phyloP scores from a whole-genome alignment of 202 grass and related monocot genomes.

The Panicum virgatum region DNA sequence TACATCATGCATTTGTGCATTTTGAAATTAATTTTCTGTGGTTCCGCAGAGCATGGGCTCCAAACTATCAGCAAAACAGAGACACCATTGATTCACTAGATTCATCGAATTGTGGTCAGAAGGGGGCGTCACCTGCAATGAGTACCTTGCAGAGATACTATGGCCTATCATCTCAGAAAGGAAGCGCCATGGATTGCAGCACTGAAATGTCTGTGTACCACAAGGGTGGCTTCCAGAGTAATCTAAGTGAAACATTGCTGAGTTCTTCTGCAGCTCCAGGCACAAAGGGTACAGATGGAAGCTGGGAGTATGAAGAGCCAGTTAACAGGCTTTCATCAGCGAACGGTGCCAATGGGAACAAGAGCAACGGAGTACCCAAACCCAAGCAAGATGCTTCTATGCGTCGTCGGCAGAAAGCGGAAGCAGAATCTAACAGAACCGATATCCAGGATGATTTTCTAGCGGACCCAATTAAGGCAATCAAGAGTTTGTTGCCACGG shows the following conservation, averaged over 20 bases:
- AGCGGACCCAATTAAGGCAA: slow-evolving; percentile 38
- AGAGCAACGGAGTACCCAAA: slow-evolving; percentile 21
- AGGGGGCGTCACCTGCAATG: slow-evolving; percentile 60
- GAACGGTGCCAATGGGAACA: background rate
- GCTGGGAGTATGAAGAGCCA: background rate
- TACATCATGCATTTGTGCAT: background rate
- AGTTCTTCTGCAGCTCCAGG: background rate
- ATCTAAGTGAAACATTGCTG: slow-evolving; percentile 22
- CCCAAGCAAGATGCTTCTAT: slow-evolving; percentile 50
- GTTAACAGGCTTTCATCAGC: slow-evolving; percentile 1
- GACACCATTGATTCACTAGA: slow-evolving; percentile 33
- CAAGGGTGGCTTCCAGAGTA: slow-evolving; percentile 15
- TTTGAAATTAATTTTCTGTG: background rate
- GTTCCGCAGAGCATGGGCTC: slow-evolving; percentile 46
- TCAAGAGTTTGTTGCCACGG: slow-evolving; percentile 49
- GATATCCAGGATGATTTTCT: slow-evolving; percentile 27
- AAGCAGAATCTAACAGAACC: slow-evolving; percentile 22
- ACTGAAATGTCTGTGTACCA: slow-evolving; percentile 73
- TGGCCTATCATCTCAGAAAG: slow-evolving; percentile 43
- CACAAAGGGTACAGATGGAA: background rate
- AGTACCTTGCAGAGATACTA: slow-evolving; percentile 72
- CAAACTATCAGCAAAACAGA: slow-evolving; percentile 39
- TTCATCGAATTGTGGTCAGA: slow-evolving; percentile 26
- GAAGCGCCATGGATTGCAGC: slow-evolving; percentile 22
- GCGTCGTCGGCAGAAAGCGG: slow-evolving; percentile 65